Conservation (phyloP, 2,329 filamentous ascomycete genomes). For the Talaromyces sp. region DNA sequence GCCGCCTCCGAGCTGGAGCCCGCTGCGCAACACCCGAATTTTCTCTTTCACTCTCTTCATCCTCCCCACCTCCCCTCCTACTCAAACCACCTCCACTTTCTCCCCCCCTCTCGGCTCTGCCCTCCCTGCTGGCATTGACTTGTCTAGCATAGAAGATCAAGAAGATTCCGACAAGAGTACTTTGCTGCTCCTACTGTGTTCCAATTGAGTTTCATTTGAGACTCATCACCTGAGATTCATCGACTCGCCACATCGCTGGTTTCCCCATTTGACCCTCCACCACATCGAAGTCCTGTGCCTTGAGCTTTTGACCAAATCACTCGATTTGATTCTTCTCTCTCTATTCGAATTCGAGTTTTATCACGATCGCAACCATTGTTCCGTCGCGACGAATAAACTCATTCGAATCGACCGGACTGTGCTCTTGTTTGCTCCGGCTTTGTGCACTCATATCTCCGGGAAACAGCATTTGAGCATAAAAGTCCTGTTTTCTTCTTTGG, state of each 20-base stretch:
- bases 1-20: slow-evolving; percentile 23
- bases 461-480: not conserved
- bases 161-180: slow-evolving; percentile 23
- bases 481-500: not conserved
- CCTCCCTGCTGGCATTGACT: slow-evolving; percentile 54
- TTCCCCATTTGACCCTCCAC: not conserved
- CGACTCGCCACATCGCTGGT: slow-evolving; percentile 11
- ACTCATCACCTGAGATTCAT: slow-evolving; percentile 1
- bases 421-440: not conserved
- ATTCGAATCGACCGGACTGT: slow-evolving; percentile 3
- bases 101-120: slow-evolving; percentile 30
- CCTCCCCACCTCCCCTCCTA: slow-evolving; percentile 22
- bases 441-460: not conserved
- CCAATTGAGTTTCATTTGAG: slow-evolving; percentile 19
- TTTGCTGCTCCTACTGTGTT: slow-evolving; percentile 5
- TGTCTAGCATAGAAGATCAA: slow-evolving; percentile 50
- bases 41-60: slow-evolving; percentile 26
- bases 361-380: not conserved
- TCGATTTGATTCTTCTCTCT: not conserved
- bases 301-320: not conserved
- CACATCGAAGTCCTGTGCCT: not conserved
- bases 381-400: slow-evolving; percentile 4
- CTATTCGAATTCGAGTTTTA: not conserved
- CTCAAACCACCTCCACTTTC: slow-evolving; percentile 28
- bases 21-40: slow-evolving; percentile 30